phyloP scores from a whole-genome alignment of 257 asterid species.

The Nicotiana sylvestris region DNA sequence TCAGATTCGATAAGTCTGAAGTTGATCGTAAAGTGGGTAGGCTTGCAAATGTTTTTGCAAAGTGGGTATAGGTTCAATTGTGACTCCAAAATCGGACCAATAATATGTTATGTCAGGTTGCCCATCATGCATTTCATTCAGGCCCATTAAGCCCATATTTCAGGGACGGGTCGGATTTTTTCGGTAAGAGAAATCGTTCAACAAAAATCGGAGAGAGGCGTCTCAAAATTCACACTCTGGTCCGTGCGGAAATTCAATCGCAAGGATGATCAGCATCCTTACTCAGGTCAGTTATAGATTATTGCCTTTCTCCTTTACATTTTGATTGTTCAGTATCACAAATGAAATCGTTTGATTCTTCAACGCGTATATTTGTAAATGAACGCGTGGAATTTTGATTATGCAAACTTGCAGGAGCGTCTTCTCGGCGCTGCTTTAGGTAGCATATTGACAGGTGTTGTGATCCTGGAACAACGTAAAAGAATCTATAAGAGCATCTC shows the following conservation, averaged over 20 bases:
- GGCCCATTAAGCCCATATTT: neutral
- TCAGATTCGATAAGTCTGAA: no score
- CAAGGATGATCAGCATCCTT: slow-evolving; percentile 66
- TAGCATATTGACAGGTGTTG: slow-evolving; percentile 40
- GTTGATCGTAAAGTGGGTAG: no score
- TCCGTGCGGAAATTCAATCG: neutral
- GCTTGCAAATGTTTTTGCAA: no score
- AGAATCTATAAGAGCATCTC: slow-evolving; percentile 51
- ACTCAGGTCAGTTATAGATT: slow-evolving; percentile 46
- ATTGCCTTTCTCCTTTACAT: neutral
- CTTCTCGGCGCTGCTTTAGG: slow-evolving; percentile 80
- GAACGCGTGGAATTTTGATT: neutral
- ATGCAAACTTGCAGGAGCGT: slow-evolving; percentile 60
- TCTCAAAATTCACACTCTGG: neutral
- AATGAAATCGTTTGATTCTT: neutral
- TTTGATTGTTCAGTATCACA: neutral
- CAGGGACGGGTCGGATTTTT: neutral
- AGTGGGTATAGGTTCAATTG: no score
- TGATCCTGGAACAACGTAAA: slow-evolving; percentile 58
- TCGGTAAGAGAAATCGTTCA: neutral
- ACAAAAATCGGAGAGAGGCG: neutral
- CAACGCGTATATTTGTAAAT: neutral
- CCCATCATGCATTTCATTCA: neutral
- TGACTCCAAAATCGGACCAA: no score
- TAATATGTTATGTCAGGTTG: no score